A percentile compares a stretch with the other conserved stretches of the same genome.
phyloP scores from a whole-genome alignment of 2,329 filamentous ascomycete genomes.

The Pyricularia pennisetigena region DNA sequence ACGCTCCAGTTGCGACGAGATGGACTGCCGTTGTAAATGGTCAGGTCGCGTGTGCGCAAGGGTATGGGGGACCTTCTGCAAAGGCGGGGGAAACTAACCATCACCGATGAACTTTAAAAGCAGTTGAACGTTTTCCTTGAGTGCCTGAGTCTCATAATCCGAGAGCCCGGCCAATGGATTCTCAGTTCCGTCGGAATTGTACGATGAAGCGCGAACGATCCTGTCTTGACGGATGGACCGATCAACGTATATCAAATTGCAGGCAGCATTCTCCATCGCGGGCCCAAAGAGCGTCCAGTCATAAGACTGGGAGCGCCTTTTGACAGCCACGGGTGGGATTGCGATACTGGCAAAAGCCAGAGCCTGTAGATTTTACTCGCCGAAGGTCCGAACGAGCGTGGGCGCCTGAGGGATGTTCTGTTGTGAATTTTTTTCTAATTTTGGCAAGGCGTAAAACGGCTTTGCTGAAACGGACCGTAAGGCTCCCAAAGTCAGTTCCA shows the following conservation, averaged over 20 bases:
- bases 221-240: constrained; percentile 38
- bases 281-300: constrained; percentile 48
- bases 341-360: neutral
- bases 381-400: neutral
- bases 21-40: constrained; percentile 31
- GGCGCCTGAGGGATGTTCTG: neutral
- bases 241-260: constrained; percentile 52
- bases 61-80: neutral
- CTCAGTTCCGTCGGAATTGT: constrained; percentile 12
- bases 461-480: neutral
- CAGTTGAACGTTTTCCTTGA: constrained; percentile 35
- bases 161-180: constrained; percentile 2
- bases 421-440: neutral
- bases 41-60: constrained; percentile 1
- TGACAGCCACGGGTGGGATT: constrained; percentile 24
- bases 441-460: neutral
- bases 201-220: constrained; percentile 22
- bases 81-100: constrained; percentile 28
- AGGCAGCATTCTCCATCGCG: constrained; percentile 47
- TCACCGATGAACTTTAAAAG: constrained; percentile 45
- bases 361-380: neutral
- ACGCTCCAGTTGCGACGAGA: constrained; percentile 40
- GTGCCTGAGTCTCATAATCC: constrained; percentile 26
- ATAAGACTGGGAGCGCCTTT: constrained; percentile 47
- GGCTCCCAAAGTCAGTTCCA: neutral